Base-by-base conservation (phyloP, 805 yeast genomes). In the Myxozyma melibiosi region DNA sequence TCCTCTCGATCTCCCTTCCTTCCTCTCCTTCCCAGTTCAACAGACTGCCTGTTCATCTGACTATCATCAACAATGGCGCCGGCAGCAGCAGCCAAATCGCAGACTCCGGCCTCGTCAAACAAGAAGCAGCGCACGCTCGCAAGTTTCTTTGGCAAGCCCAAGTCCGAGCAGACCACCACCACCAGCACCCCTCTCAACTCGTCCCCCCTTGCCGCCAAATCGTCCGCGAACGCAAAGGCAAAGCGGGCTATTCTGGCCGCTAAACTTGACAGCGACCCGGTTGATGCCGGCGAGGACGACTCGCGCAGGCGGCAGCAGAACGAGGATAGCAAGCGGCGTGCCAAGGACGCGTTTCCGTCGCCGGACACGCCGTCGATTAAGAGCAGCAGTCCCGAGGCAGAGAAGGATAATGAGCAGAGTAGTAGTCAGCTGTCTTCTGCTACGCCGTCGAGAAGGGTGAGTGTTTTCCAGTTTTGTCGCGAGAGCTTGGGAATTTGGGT, bases 71-170 rank as follows among this genome's bases (percentile, higher is more conserved):
- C n/a, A n/a, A 45, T 45, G 50, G 50, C 50, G 20, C 40, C 40
- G 31, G 30, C 50, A 33, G 40, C 40, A 22, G 30, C 50, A 33
- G 40, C 40, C 11, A 45, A 45, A 24, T 20, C 50, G 11, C 34
- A 25, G 39, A 44, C 48, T 5, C 43, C 30, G 5, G 55, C 50
- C 6, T 41, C 49, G 30, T 27, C 50, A 13, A 51, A 18, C 30
- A 59, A 59, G 52, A 57, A 60, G 54, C 64, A 60, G 30, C 51
- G 55, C 31, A 60, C 64, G 35, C 35, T 60, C 16, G 58, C 62
- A 4, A 57, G 62, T 39, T 60, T 60, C 44, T 57, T 60, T 30
- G 58, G 58, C 22, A 25, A 38, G 45, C 42, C 50, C 2, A 20
- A 45, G 18, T n/a, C 56, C 27, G 41, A 20, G 33, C 24, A n/a